Evolutionary conservation across 2,329 filamentous ascomycete species (phyloP), one percentile per base, ranked within the genome.

Genomic region (Epichloe scottii): DNA sequence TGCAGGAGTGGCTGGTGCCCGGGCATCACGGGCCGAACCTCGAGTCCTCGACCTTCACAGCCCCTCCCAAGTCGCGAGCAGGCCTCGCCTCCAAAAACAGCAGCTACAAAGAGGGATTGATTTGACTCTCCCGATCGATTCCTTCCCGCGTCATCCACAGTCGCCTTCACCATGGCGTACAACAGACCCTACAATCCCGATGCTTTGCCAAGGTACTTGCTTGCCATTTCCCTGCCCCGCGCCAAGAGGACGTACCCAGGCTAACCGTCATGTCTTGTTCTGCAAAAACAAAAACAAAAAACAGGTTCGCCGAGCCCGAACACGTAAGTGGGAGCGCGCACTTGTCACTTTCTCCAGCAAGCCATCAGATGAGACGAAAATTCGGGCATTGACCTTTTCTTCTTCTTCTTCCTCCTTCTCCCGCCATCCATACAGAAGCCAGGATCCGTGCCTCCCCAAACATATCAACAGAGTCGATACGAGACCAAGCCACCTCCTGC

Each of bases 111-210:
- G 26, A 30, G 26, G 26, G 26, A 30, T 30, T 10, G 26, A 30
- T 1, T 1, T 10, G 26, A 30, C 26, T 26, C 26, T 10, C 26
- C 26, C 26, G 8, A 10, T 30, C 26, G 8, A 10, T 30, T 30
- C 8, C 26, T 30, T 4, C 26, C 3, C 35, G 14, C n/a, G 35
- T 6, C 35, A 38, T 38, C n/a, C 14, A 19, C 12, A 19, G 40
- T 33, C 30, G 7, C 26, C 38, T 33, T 19, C 43, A 68, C 65
- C 54, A 97, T 97, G 91, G 91, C 91, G 51, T 97, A 97, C 77
- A 95, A 95, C 71, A 83, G 82, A 67, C 81, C 85, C 51, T 93
- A 89, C 73, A 95, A 98, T 68, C 90, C 90, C 35, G 91, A 98
- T 74, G 87, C 89, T 65, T 81, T 98, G 57, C 91, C 91, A 65